Evolutionary conservation across 768 basidiomycete species (phyloP).

Genomic region (Kwoniella botswanensis): DNA sequence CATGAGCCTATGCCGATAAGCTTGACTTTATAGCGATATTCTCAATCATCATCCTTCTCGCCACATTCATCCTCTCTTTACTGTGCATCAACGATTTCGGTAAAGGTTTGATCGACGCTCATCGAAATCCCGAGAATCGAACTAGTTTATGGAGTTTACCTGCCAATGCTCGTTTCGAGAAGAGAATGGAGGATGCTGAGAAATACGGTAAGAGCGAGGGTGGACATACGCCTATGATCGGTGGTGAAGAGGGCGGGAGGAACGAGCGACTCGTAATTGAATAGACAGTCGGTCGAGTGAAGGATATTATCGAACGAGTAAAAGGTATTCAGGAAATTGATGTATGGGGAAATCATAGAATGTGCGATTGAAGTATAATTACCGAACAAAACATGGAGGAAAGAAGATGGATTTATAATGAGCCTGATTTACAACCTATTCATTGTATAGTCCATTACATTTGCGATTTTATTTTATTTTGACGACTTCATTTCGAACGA

Average conservation of each 20-base stretch:
- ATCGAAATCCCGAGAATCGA: constrained; percentile 33
- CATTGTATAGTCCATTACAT: too few species aligned
- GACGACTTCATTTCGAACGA: too few species aligned
- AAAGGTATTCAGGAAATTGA: too few species aligned
- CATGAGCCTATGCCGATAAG: too few species aligned
- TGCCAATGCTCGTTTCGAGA: constrained; percentile 24
- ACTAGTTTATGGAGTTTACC: constrained; percentile 22
- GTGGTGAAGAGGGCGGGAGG: constrained; percentile 1
- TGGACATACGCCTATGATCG: constrained; percentile 9
- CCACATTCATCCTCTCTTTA: constrained; percentile 41
- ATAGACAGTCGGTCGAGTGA: neutral
- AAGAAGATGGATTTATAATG: too few species aligned
- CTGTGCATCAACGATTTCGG: constrained; percentile 46
- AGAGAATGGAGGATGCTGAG: constrained; percentile 10
- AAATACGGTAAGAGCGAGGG: neutral
- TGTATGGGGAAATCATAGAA: too few species aligned
- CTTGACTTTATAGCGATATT: constrained; percentile 30
- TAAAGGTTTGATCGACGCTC: constrained; percentile 41
- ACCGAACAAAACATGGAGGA: too few species aligned
- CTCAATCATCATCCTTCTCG: constrained; percentile 44
- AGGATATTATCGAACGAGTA: too few species aligned
- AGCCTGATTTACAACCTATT: too few species aligned
- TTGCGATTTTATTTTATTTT: too few species aligned
- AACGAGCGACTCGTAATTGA: constrained; percentile 17
- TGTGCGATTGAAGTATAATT: too few species aligned